These are phyloP conservation scores for Kitagawia praeruptora DNA, from an alignment of 129 eudicot genomes.

Conservation along the genomic window DNA sequence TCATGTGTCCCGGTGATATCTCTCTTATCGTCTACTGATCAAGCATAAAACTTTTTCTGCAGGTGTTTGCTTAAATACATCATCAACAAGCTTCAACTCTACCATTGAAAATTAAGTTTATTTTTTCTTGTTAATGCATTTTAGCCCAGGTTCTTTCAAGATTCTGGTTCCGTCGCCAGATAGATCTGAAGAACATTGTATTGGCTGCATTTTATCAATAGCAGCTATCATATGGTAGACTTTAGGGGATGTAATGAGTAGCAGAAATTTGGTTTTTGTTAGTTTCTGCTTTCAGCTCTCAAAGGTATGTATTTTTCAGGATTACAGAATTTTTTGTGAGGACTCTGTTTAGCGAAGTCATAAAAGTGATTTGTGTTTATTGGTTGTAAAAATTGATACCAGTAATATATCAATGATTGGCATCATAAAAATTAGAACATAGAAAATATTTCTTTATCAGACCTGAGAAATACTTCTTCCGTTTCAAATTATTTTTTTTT, in stretches of 20 bases:
- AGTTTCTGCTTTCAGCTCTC: not conserved
- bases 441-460: too few relatives aligned
- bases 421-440: too few relatives aligned
- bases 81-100: not conserved
- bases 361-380: not conserved
- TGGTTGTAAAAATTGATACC: not conserved
- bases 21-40: not conserved
- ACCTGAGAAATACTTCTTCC: too few relatives aligned
- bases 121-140: too few relatives aligned
- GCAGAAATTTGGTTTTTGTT: not conserved
- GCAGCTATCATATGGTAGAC: not conserved
- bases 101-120: too few relatives aligned
- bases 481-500: too few relatives aligned
- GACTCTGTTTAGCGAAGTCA: not conserved
- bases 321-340: not conserved
- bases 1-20: not conserved
- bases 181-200: not conserved
- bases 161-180: too few relatives aligned
- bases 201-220: not conserved
- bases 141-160: too few relatives aligned
- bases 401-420: too few relatives aligned
- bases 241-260: not conserved
- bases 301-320: not conserved
- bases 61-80: not conserved
- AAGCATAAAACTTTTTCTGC: constrained; percentile 4